These are phyloP conservation scores for Pseudogymnoascus sp. DNA, from an alignment of 2,329 filamentous ascomycete species.

Conservation along the genomic window DNA sequence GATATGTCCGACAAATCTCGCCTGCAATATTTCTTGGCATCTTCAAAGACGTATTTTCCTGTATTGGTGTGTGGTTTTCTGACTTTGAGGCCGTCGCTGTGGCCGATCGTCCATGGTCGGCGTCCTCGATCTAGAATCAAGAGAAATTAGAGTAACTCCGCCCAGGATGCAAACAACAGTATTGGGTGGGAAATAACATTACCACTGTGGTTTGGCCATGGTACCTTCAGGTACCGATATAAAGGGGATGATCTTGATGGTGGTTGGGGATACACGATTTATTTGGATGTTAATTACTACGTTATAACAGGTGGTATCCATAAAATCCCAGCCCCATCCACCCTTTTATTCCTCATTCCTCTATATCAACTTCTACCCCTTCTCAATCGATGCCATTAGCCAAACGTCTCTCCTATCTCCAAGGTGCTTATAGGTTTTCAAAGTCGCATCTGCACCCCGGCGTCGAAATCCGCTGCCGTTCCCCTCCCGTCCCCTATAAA, in stretches of 20 bases:
- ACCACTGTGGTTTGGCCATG: neutral
- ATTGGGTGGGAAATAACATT: neutral
- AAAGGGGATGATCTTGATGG: neutral
- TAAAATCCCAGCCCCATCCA: neutral
- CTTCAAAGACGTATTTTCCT: no score
- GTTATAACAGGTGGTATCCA: neutral
- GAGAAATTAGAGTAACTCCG: neutral
- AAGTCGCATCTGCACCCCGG: no score
- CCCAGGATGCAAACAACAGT: neutral
- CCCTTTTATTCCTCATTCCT: neutral
- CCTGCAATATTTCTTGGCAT: neutral
- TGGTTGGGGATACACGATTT: neutral
- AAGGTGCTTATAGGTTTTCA: neutral
- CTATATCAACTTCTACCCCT: neutral
- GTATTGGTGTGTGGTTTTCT: no score
- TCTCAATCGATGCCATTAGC: neutral
- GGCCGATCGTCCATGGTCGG: no score
- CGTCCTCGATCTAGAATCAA: no score
- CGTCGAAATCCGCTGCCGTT: no score
- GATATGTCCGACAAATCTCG: neutral
- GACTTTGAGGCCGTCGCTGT: no score
- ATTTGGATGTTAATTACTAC: neutral
- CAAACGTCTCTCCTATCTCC: neutral
- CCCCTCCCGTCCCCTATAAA: no score
- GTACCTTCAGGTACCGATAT: neutral